phyloP scores from a whole-genome alignment of 2,329 filamentous ascomycete species.

The Cladophialophora exuberans region DNA sequence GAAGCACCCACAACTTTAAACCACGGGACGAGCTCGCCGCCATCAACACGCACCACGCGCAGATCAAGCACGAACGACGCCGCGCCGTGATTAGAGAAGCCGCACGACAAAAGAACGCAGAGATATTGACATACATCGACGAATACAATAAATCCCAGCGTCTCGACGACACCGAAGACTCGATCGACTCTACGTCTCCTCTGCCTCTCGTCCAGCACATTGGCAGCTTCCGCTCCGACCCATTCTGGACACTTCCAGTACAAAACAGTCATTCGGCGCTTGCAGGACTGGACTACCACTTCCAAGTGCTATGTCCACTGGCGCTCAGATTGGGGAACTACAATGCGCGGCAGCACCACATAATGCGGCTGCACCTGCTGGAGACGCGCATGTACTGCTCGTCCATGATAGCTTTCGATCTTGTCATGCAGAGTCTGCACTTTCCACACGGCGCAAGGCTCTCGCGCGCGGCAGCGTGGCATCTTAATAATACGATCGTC shows the following conservation, averaged over 20 bases:
- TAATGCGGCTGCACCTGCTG: slow-evolving; percentile 11
- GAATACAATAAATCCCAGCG: background rate
- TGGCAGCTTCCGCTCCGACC: slow-evolving; percentile 12
- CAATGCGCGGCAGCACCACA: slow-evolving; percentile 3
- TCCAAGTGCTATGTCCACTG: slow-evolving; percentile 14
- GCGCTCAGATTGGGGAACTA: slow-evolving; percentile 14
- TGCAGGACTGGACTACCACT: slow-evolving; percentile 10
- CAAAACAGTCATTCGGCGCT: slow-evolving; percentile 8
- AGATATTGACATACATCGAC: slow-evolving; percentile 4
- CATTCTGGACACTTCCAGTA: slow-evolving; percentile 16
- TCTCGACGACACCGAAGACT: background rate
- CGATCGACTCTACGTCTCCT: background rate
- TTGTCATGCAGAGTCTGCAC: slow-evolving; percentile 10
- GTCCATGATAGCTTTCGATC: slow-evolving; percentile 13
- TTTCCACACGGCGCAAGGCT: background rate
- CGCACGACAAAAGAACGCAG: background rate
- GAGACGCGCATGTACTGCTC: slow-evolving; percentile 15
- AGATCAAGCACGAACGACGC: slow-evolving; percentile 4
- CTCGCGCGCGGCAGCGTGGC: slow-evolving; percentile 1
- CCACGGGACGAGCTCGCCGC: background rate
- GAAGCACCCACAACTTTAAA: slow-evolving; percentile 1
- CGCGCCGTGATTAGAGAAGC: background rate
- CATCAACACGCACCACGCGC: slow-evolving; percentile 10
- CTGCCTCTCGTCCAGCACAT: slow-evolving; percentile 1
- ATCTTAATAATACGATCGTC: slow-evolving; percentile 8